phyloP scores from a whole-genome alignment of 2,329 filamentous ascomycete genomes.

The Cercospora brassicicola region DNA sequence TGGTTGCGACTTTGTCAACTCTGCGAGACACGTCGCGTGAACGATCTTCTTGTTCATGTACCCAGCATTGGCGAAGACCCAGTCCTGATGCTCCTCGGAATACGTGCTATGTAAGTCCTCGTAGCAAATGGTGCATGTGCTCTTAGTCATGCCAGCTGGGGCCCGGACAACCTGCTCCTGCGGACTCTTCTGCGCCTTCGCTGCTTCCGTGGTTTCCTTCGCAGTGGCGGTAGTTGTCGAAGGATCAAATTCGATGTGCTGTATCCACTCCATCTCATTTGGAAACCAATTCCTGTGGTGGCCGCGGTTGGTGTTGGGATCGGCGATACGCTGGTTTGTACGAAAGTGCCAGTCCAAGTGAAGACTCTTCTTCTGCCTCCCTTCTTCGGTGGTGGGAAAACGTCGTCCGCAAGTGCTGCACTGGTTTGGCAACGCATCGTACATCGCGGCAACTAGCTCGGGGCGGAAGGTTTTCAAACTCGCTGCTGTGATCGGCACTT shows the following conservation, averaged over 20 bases:
- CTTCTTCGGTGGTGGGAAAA: slow-evolving; percentile 74
- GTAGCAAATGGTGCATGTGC: slow-evolving; percentile 90
- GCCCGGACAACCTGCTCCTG: slow-evolving; percentile 75
- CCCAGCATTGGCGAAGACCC: slow-evolving; percentile 91
- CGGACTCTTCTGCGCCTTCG: slow-evolving; percentile 55
- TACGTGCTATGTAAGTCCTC: slow-evolving; percentile 91
- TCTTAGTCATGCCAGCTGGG: slow-evolving; percentile 71
- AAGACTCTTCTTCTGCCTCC: slow-evolving; percentile 79
- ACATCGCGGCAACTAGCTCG: slow-evolving; percentile 70
- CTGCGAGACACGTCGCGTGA: slow-evolving; percentile 84
- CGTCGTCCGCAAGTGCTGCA: slow-evolving; percentile 90
- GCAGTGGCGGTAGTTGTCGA: slow-evolving; percentile 46
- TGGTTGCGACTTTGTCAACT: slow-evolving; percentile 63
- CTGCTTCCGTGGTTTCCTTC: slow-evolving; percentile 43
- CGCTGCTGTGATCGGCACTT: slow-evolving; percentile 34
- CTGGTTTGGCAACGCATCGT: slow-evolving; percentile 78
- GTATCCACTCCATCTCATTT: slow-evolving; percentile 89
- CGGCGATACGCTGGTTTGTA: slow-evolving; percentile 83
- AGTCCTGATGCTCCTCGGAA: slow-evolving; percentile 91
- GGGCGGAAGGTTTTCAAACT: slow-evolving; percentile 59
- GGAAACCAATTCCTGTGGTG: slow-evolving; percentile 95
- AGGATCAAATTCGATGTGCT: slow-evolving; percentile 76
- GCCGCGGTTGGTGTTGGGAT: slow-evolving; percentile 73
- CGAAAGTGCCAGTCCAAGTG: slow-evolving; percentile 99
- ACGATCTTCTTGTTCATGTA: slow-evolving; percentile 77